These are phyloP conservation scores for Ceratobasidium sp. DNA, from an alignment of 1,284 basidiomycete species.

Conservation along the genomic window DNA sequence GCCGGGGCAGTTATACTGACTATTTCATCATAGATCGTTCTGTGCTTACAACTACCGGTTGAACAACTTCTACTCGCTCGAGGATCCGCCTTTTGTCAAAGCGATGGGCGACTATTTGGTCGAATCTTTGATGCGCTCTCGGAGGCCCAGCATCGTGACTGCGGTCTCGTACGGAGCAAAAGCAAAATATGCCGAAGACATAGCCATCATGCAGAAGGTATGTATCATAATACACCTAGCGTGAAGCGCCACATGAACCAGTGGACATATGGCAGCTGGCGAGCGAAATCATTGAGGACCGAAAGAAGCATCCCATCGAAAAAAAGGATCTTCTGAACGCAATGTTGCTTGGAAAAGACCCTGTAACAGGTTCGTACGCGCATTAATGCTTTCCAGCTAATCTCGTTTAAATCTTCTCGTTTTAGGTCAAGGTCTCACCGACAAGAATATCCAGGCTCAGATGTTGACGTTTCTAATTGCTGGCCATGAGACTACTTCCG, in stretches of 20 bases:
- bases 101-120: slow-evolving; percentile 50
- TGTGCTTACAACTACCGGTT: slow-evolving; percentile 57
- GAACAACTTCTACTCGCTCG: slow-evolving; percentile 58
- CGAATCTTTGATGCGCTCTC: slow-evolving; percentile 47
- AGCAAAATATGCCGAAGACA: slow-evolving; percentile 49
- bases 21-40: slow-evolving; percentile 58
- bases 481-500: slow-evolving; percentile 54
- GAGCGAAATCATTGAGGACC: slow-evolving; percentile 28
- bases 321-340: slow-evolving; percentile 55
- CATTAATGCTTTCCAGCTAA: not conserved
- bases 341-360: slow-evolving; percentile 55
- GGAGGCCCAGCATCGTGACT: slow-evolving; percentile 47
- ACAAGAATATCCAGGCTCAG: slow-evolving; percentile 52
- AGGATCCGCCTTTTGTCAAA: slow-evolving; percentile 55
- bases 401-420: not conserved
- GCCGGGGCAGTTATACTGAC: no score
- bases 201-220: slow-evolving; percentile 50
- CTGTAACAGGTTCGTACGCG: slow-evolving; percentile 51
- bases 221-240: not conserved
- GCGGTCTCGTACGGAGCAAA: slow-evolving; percentile 44
- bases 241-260: not conserved
- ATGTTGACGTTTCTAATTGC: slow-evolving; percentile 58
- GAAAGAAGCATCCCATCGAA: slow-evolving; percentile 49
- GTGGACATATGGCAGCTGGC: slow-evolving; percentile 23
- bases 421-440: slow-evolving; percentile 52